Conservation (phyloP, 352 stramenopile genomes). For the Globisporangium paddicum region DNA sequence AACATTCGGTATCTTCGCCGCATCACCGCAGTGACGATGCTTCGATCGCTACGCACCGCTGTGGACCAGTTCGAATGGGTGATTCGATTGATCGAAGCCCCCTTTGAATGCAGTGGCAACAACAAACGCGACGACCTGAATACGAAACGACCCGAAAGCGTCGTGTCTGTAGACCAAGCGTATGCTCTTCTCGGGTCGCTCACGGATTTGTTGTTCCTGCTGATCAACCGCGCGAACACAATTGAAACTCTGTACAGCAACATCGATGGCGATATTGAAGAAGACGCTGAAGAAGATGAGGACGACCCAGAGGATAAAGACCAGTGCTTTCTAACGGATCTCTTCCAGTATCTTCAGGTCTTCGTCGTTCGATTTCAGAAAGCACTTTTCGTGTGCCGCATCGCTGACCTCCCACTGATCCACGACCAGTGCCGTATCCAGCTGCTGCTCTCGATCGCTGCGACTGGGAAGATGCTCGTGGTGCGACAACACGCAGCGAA, state of each 20-base stretch:
- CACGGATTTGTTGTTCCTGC: constrained; percentile 48
- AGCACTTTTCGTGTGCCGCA: constrained; percentile 48
- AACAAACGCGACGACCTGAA: not conserved
- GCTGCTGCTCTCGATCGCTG: constrained; percentile 43
- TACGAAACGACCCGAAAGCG: not conserved
- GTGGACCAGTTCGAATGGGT: constrained; percentile 55
- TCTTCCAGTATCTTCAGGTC: constrained; percentile 45
- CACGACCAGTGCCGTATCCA: constrained; percentile 48
- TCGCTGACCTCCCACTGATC: constrained; percentile 38
- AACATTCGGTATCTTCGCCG: constrained; percentile 34
- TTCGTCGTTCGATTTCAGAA: constrained; percentile 50
- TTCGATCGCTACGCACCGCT: constrained; percentile 38
- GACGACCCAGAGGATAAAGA: constrained; percentile 16
- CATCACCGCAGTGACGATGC: constrained; percentile 30
- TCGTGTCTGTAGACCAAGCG: constrained; percentile 30
- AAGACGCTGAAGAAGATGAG: constrained; percentile 16
- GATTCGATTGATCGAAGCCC: constrained; percentile 34
- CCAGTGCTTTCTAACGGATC: constrained; percentile 34
- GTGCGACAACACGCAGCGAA: constrained; percentile 31
- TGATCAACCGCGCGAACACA: constrained; percentile 42
- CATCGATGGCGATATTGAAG: constrained; percentile 15
- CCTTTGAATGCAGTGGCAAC: constrained; percentile 18
- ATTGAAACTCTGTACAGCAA: constrained; percentile 33
- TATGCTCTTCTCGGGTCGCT: constrained; percentile 47
- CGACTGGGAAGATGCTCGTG: constrained; percentile 22